Base-by-base conservation (phyloP, 306 rosid species). In the Cicer pinnatifidum region DNA sequence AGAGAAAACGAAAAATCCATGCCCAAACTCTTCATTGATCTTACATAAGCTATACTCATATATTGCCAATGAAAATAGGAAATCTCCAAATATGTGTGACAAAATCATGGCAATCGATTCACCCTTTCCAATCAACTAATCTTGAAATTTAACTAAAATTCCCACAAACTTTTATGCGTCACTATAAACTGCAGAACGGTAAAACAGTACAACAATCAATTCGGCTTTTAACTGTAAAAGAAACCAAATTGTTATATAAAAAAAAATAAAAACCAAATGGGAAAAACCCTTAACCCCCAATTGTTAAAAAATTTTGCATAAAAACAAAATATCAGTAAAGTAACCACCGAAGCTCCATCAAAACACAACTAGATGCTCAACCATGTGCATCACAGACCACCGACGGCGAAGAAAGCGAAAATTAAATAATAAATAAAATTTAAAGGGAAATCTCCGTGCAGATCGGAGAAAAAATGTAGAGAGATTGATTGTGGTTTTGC, bases 381-480 rank as follows among this genome's bases (percentile, higher is more conserved):
- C 33, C 4, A 23, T 23, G 33, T 23, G 4, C 4, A 23, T 23
- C 33, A 2, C 4, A 23, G 33, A 23, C 33, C 33, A 23, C 33
- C 33, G 33, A 23, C 33, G 33, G 33, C 33, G 33, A 23, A 23
- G 33, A 23, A 23, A 23, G 33, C 4, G 0, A 23, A 23, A 23
- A 23, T 23, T 23, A 3, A 59, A 23, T 6, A 15, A 2, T 1
- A 20, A 8, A 7, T 6, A 0, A 20, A 46, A 59, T 38, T 37
- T 0, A 1, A 16, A n/a, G 44, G n/a, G 23, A 23, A 44, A 80
- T 68, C 47, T 64, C 11, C 11, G 41, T 7, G 56, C 1, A 57
- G 74, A 71, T 75, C 76, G 76, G 61, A 64, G 72, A 72, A 28
- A 28, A 28, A 46, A 61, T 8, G 37, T 9, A 39, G 20, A 60